These are phyloP conservation scores for Monosporozyma servazzii DNA, from an alignment of 805 yeast species.

Conservation along the genomic window DNA sequence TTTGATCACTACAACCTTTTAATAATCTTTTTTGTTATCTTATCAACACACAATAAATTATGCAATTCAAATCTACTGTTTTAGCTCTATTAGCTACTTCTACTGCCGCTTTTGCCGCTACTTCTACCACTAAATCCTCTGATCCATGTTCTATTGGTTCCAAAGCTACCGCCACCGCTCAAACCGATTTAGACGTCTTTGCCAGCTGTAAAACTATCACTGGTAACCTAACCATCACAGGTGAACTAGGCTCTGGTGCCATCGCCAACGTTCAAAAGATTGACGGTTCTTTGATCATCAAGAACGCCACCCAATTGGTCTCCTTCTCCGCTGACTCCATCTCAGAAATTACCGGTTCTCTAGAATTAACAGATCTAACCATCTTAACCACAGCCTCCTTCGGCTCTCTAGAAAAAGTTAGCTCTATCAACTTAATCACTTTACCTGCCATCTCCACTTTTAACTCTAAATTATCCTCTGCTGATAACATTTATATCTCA, in stretches of 20 bases:
- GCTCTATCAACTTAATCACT: slow-evolving; percentile 69
- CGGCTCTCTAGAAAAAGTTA: slow-evolving; percentile 75
- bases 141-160: slow-evolving; percentile 57
- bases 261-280: slow-evolving; percentile 69
- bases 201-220: slow-evolving; percentile 68
- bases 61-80: slow-evolving; percentile 47
- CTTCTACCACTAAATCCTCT: slow-evolving; percentile 34
- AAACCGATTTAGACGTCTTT: slow-evolving; percentile 65
- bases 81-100: slow-evolving; percentile 33
- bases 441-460: slow-evolving; percentile 73
- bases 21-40: background rate
- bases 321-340: slow-evolving; percentile 72
- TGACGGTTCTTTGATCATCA: slow-evolving; percentile 63
- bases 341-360: slow-evolving; percentile 61
- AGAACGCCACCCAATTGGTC: slow-evolving; percentile 54
- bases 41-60: background rate
- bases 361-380: slow-evolving; percentile 56
- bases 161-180: slow-evolving; percentile 65
- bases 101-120: slow-evolving; percentile 26
- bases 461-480: slow-evolving; percentile 65
- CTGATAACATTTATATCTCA: slow-evolving; percentile 59
- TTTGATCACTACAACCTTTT: no score
- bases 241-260: slow-evolving; percentile 53
- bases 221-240: slow-evolving; percentile 69
- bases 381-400: slow-evolving; percentile 57